These are phyloP conservation scores for Fusarium incarnatum DNA, from an alignment of 2,329 filamentous ascomycete genomes.

Conservation along the genomic window DNA sequence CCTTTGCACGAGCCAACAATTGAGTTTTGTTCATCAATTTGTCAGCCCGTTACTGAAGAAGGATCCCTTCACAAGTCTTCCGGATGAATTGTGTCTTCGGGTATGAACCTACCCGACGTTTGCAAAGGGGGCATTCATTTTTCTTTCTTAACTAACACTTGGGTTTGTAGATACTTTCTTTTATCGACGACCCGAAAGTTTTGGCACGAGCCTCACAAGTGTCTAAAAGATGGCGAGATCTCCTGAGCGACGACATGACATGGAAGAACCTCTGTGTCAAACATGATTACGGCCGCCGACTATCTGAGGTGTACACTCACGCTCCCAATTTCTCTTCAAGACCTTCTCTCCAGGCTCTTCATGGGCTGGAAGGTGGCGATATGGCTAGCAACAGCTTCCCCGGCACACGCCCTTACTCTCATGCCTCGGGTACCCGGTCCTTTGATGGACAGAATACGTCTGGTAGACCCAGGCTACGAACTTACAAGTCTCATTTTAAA, in stretches of 20 bases:
- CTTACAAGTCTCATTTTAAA: conserved; percentile 97
- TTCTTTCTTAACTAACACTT: background rate
- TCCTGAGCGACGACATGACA: conserved; percentile 95
- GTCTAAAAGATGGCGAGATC: conserved; percentile 92
- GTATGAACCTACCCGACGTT: conserved; percentile 63
- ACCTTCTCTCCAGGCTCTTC: conserved; percentile 48
- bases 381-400: conserved; percentile 57
- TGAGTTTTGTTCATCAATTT: conserved; percentile 96
- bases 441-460: conserved; percentile 61
- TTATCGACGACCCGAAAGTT: conserved; percentile 96
- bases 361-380: conserved; percentile 53
- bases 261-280: conserved; percentile 98
- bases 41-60: conserved; percentile 95
- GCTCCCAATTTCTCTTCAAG: conserved; percentile 48
- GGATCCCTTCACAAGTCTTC: conserved; percentile 91
- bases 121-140: background rate
- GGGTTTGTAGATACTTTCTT: conserved; percentile 82
- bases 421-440: conserved; percentile 60
- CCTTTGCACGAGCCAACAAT: conserved; percentile 91
- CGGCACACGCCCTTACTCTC: conserved; percentile 54
- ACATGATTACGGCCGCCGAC: conserved; percentile 80
- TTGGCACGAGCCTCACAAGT: conserved; percentile 94
- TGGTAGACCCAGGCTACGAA: conserved; percentile 71
- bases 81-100: conserved; percentile 90
- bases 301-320: conserved; percentile 62